Evolutionary conservation across 2,329 filamentous ascomycete species (phyloP), one percentile per base, ranked within the genome.

Genomic region (Fusarium buxicola): DNA sequence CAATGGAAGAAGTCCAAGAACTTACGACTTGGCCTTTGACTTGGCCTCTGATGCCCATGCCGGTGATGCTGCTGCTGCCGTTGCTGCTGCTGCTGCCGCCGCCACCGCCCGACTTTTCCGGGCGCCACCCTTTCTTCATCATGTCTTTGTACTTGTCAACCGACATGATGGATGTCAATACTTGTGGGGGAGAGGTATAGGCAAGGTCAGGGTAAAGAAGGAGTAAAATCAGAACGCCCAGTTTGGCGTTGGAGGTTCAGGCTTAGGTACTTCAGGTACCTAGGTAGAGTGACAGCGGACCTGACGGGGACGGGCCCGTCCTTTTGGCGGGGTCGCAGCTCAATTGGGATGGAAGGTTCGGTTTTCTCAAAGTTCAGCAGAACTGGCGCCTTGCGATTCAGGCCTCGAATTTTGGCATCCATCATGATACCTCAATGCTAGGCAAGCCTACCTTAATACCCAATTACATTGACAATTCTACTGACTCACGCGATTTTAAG

Each of bases 101-200:
- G 70, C 32, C 27, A 31, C 32, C 69, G 25, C 76, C 77, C 18
- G 62, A 34, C 64, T 82, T 83, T 50, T 84, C 82, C 3, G 82
- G 79, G 57, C 82, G 80, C 82, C 82, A 85, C 7, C 81, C 79
- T n/a, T 78, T 77, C 70, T 85, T 85, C 60, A 82, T 74, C 13
- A 81, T 69, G 38, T 78, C 77, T 60, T 81, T 82, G 72, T 81
- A 78, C 46, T 79, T 78, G 39, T 36, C 52, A 5, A 40, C 52
- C 13, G 80, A 76, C 81, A 83, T 83, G 58, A 21, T 48, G 34
- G 44, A 25, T 21, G 41, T 11, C 12, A 18, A 31, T 41, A 35
- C 24, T 27, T 31, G 7, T 55, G 8, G 18, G 10, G 21, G n/a
- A 46, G 40, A 27, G 45, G 28, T 21, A 56, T 39, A 35, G 30